phyloP scores from a whole-genome alignment of 768 basidiomycete genomes.

The Clathrus columnatus region DNA sequence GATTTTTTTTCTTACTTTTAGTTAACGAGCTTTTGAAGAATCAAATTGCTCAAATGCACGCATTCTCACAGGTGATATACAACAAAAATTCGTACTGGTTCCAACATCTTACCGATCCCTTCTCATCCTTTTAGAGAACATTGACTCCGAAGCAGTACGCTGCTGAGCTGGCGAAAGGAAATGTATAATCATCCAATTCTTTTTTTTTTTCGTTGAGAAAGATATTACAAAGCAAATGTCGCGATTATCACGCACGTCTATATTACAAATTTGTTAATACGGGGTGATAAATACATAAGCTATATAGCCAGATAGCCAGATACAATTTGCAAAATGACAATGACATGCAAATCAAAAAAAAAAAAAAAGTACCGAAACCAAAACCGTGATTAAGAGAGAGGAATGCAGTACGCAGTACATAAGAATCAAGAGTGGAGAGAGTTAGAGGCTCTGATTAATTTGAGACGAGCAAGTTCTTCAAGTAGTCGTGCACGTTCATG shows the following conservation, averaged over 20 bases:
- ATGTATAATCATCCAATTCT: too few relatives aligned
- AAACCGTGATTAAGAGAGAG: background rate
- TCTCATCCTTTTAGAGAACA: constrained; percentile 46
- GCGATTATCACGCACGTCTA: too few relatives aligned
- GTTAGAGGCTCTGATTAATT: background rate
- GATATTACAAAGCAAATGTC: too few relatives aligned
- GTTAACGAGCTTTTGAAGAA: constrained; percentile 71
- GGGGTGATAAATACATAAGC: too few relatives aligned
- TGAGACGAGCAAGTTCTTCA: constrained; percentile 37
- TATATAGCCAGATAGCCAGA: too few relatives aligned
- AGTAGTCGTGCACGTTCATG: constrained; percentile 50
- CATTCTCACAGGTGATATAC: constrained; percentile 82
- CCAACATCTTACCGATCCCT: background rate
- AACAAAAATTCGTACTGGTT: background rate
- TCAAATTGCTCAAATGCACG: constrained; percentile 74
- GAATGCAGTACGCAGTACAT: too few relatives aligned
- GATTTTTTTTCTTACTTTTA: constrained; percentile 20
- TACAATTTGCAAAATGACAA: too few relatives aligned
- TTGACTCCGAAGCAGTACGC: constrained; percentile 63
- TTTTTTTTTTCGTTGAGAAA: too few relatives aligned
- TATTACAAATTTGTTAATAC: too few relatives aligned
- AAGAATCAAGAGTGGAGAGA: background rate
- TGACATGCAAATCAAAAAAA: too few relatives aligned
- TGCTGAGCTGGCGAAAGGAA: constrained; percentile 27
- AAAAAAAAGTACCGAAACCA: background rate